Evolutionary conservation across 2,329 filamentous ascomycete genomes (phyloP).

Genomic region (Fusarium cyanostomum): DNA sequence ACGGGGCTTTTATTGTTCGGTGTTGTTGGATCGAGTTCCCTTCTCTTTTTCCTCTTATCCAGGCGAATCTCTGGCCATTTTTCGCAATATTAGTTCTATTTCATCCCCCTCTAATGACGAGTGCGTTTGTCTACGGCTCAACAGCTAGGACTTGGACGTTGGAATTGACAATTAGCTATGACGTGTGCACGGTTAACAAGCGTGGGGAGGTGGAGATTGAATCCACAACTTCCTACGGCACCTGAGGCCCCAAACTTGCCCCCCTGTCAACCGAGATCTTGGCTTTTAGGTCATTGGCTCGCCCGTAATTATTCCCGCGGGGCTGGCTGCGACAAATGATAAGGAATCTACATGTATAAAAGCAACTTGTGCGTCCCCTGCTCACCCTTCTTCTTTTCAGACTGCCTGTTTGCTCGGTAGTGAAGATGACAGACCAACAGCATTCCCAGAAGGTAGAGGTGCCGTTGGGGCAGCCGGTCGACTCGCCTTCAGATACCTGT

Average conservation of each 20-base stretch:
- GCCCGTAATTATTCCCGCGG: slow-evolving; percentile 17
- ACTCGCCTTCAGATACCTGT: slow-evolving; percentile 1
- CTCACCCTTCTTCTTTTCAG: background rate
- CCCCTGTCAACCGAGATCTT: too few relatives aligned
- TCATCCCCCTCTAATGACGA: background rate
- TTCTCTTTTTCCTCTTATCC: background rate
- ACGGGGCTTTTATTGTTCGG: too few relatives aligned
- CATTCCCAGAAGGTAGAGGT: slow-evolving; percentile 5
- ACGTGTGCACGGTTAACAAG: too few relatives aligned
- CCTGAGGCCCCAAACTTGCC: too few relatives aligned
- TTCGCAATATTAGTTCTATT: background rate
- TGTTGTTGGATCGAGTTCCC: background rate
- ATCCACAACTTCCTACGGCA: too few relatives aligned
- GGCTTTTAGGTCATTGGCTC: slow-evolving; percentile 12
- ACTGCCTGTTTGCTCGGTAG: background rate
- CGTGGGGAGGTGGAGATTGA: too few relatives aligned
- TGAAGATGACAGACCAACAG: slow-evolving; percentile 4
- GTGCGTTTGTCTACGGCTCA: slow-evolving; percentile 7
- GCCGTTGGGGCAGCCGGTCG: background rate
- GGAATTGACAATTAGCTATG: slow-evolving; percentile 6
- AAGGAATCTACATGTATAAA: slow-evolving; percentile 10
- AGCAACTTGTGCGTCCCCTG: background rate
- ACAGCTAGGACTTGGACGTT: slow-evolving; percentile 1
- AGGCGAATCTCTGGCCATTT: background rate
- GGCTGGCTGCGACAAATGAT: slow-evolving; percentile 17